Conservation (phyloP, 306 rosid species). For the Trifolium dubium region DNA sequence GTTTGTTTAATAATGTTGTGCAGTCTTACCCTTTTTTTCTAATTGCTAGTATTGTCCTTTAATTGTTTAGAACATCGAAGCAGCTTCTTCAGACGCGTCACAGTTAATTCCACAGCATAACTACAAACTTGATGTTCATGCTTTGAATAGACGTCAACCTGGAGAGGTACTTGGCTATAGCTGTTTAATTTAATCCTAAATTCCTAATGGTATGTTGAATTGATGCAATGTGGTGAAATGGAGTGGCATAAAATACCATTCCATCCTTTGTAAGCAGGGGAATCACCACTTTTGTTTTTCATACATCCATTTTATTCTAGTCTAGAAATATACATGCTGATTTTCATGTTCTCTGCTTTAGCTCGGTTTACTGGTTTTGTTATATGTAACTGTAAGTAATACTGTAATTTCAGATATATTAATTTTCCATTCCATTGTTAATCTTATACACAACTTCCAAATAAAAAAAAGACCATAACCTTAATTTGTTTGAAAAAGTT, state of each 20-base stretch:
- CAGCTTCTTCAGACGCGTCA: constrained; percentile 80
- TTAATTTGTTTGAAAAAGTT: constrained; percentile 13
- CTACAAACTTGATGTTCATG: constrained; percentile 95
- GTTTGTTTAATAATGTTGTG: constrained; percentile 31
- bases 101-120: constrained; percentile 91
- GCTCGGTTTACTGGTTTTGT: constrained; percentile 6
- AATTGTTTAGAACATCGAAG: constrained; percentile 79
- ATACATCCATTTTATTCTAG: constrained; percentile 5
- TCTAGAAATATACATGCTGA: constrained; percentile 12
- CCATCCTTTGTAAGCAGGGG: neutral
- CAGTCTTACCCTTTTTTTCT: constrained; percentile 27
- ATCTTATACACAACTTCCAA: constrained; percentile 15
- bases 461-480: constrained; percentile 14
- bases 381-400: neutral
- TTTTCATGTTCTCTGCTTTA: constrained; percentile 29
- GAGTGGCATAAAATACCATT: constrained; percentile 16
- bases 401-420: constrained; percentile 25
- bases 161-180: constrained; percentile 73
- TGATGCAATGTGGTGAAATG: constrained; percentile 22
- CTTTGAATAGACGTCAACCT: constrained; percentile 84
- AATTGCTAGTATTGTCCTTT: constrained; percentile 40
- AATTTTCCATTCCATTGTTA: constrained; percentile 28
- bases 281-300: constrained; percentile 23
- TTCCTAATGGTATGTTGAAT: constrained; percentile 18
- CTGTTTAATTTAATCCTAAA: constrained; percentile 33